Percentiles rank a stretch among this genome's conserved stretches.
Evolutionary conservation across 2,329 filamentous ascomycete species (phyloP).

Genomic region (Calonectria leucothoes): DNA sequence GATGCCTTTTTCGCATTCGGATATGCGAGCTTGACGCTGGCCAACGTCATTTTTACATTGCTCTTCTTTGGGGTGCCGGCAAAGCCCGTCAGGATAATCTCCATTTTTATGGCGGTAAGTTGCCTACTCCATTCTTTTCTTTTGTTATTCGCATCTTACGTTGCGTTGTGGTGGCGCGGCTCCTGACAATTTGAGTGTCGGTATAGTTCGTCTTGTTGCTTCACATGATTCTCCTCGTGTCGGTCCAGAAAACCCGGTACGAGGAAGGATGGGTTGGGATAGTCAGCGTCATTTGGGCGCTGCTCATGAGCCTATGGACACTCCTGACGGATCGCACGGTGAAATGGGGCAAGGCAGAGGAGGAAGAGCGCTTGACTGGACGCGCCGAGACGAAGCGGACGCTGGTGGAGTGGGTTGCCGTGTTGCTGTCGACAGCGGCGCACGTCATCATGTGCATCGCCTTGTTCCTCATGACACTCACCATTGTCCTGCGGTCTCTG

Average conservation of each 20-base stretch:
- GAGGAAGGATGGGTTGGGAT: slow-evolving; percentile 96
- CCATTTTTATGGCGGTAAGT: slow-evolving; percentile 69
- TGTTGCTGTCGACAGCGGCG: slow-evolving; percentile 79
- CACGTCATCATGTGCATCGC: slow-evolving; percentile 76
- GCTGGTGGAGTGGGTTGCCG: slow-evolving; percentile 84
- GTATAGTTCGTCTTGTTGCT: slow-evolving; percentile 55
- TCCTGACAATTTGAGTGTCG: background rate
- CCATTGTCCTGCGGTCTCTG: slow-evolving; percentile 81
- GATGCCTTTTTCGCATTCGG: slow-evolving; percentile 93
- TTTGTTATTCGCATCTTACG: too few relatives aligned
- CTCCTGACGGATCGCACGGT: slow-evolving; percentile 85
- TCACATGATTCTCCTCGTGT: slow-evolving; percentile 82
- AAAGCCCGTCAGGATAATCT: slow-evolving; percentile 79
- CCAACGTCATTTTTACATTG: slow-evolving; percentile 80
- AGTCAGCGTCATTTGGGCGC: slow-evolving; percentile 82
- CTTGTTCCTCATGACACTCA: slow-evolving; percentile 80
- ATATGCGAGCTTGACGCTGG: slow-evolving; percentile 82
- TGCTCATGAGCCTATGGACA: slow-evolving; percentile 83
- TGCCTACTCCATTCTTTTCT: background rate
- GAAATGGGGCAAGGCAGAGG: slow-evolving; percentile 90
- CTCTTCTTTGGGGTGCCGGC: slow-evolving; percentile 92
- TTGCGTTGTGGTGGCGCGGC: too few relatives aligned
- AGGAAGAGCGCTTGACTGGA: slow-evolving; percentile 92
- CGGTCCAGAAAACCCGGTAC: slow-evolving; percentile 78
- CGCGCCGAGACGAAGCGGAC: slow-evolving; percentile 87